Conservation (phyloP, 768 basidiomycete species). For the Filobasidium wieringae region DNA sequence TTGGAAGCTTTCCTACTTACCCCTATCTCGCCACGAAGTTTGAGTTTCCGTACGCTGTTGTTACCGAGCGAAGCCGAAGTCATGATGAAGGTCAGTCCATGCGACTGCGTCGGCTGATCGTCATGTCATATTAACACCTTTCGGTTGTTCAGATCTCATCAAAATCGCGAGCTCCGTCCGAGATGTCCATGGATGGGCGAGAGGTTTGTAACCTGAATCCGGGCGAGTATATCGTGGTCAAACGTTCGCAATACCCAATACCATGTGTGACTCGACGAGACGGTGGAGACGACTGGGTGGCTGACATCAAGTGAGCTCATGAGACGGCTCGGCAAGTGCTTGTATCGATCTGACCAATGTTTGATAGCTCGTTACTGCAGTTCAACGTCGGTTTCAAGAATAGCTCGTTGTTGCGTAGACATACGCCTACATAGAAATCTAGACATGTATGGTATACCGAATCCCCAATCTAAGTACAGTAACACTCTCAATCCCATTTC, state of each 20-base stretch:
- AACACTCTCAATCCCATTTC: too few relatives aligned
- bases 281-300: conserved; percentile 88
- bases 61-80: conserved; percentile 50
- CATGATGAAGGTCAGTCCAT: conserved; percentile 34
- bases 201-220: conserved; percentile 69
- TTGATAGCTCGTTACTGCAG: conserved; percentile 63
- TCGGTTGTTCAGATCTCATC: conserved; percentile 56
- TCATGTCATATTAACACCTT: background rate
- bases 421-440: conserved; percentile 5
- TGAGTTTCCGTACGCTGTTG: conserved; percentile 83
- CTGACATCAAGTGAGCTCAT: conserved; percentile 57
- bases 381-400: conserved; percentile 79
- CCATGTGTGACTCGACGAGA: conserved; percentile 60
- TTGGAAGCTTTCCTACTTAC: conserved; percentile 80
- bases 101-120: background rate
- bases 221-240: conserved; percentile 72
- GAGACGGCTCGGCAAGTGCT: background rate
- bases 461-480: too few relatives aligned
- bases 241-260: conserved; percentile 75
- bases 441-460: background rate
- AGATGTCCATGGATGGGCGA: conserved; percentile 87
- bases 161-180: conserved; percentile 70
- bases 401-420: conserved; percentile 27
- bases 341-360: background rate
- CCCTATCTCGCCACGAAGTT: conserved; percentile 86